Evolutionary conservation across 495 filamentous ascomycete species (phyloP).

Genomic region (Cetradonia linearis): DNA sequence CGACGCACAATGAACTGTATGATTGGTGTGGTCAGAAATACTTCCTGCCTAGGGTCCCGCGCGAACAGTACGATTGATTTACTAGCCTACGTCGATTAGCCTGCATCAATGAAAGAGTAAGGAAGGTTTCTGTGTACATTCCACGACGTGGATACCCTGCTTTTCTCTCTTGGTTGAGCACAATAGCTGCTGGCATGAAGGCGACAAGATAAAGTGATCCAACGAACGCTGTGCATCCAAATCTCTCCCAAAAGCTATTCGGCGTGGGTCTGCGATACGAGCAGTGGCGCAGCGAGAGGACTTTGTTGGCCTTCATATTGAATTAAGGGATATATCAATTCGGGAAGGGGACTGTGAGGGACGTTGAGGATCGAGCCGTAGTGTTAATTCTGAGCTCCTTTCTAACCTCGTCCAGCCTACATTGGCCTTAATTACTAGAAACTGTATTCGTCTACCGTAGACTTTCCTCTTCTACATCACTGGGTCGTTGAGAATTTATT

Average conservation of each 20-base stretch:
- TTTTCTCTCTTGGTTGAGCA: slow-evolving; percentile 35
- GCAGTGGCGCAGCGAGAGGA: not conserved
- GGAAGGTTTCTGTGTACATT: slow-evolving; percentile 28
- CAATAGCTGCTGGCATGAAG: slow-evolving; percentile 38
- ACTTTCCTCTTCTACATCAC: not conserved
- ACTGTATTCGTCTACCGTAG: not conserved
- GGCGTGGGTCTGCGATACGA: not conserved
- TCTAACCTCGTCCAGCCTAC: not conserved
- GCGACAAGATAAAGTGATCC: slow-evolving; percentile 28
- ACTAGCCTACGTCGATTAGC: not conserved
- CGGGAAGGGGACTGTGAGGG: not conserved
- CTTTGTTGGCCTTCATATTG: not conserved
- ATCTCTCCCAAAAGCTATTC: not conserved
- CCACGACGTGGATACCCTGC: slow-evolving; percentile 31
- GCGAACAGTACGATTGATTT: slow-evolving; percentile 2
- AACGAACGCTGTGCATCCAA: not conserved
- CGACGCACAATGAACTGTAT: too few species aligned
- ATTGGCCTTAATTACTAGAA: not conserved
- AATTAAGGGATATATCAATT: not conserved
- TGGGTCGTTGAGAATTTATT: not conserved
- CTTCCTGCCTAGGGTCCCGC: not conserved
- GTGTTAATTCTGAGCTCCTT: not conserved
- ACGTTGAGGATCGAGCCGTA: not conserved
- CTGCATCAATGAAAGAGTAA: not conserved
- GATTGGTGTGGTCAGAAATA: not conserved